Percentiles rank a stretch among this genome's conserved stretches.
phyloP scores from a whole-genome alignment of 495 filamentous ascomycete species.

The Xylaria curta region DNA sequence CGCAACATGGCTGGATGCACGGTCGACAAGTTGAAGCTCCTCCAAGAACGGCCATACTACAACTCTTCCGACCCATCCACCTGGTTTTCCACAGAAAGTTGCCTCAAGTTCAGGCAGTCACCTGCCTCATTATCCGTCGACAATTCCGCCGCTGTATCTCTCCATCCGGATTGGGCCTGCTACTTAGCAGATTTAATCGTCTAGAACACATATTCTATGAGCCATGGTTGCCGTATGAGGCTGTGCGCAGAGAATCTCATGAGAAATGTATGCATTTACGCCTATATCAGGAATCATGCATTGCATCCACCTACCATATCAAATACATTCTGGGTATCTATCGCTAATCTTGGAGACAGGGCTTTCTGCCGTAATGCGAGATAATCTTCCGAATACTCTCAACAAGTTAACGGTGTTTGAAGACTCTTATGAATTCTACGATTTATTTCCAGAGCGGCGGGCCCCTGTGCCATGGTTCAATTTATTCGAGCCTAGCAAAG shows the following conservation, averaged over 20 bases:
- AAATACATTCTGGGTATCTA: background rate
- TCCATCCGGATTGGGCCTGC: constrained; percentile 20
- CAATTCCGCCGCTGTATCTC: constrained; percentile 34
- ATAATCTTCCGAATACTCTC: background rate
- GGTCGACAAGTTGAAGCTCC: background rate
- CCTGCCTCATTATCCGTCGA: constrained; percentile 34
- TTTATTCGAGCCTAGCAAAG: background rate
- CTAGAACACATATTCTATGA: background rate
- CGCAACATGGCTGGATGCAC: background rate
- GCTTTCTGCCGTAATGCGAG: background rate
- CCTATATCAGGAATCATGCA: background rate
- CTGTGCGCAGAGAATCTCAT: too few species aligned
- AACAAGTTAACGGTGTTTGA: background rate
- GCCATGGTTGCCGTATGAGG: background rate
- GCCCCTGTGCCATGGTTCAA: background rate
- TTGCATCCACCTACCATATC: background rate
- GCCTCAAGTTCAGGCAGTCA: constrained; percentile 26
- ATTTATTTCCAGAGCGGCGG: background rate
- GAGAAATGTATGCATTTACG: background rate
- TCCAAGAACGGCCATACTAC: background rate
- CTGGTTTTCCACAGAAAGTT: background rate
- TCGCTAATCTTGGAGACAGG: background rate
- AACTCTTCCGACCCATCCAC: background rate
- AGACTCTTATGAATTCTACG: background rate
- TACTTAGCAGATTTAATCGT: constrained; percentile 10